A percentile compares a stretch with the other conserved stretches of the same genome.
These are phyloP conservation scores for Poterioochromonas sp. DNA, from an alignment of 352 stramenopile species.

Conservation along the genomic window DNA sequence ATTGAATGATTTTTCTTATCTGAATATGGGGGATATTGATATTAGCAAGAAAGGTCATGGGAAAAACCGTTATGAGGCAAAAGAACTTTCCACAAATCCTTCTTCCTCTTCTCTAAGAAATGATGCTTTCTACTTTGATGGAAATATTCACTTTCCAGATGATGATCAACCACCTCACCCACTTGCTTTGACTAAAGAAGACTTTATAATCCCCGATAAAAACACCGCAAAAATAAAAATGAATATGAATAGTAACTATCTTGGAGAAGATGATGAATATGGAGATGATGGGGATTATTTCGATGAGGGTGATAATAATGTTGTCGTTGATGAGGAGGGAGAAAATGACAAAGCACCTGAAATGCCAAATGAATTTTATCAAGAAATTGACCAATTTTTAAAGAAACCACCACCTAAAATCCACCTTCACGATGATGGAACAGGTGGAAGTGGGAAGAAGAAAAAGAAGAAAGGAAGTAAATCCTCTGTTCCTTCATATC, in stretches of 20 bases:
- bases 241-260: background rate
- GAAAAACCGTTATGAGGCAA: too few species aligned
- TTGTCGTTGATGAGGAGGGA: slow-evolving; percentile 22
- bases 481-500: background rate
- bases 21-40: too few species aligned
- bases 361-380: slow-evolving; percentile 37
- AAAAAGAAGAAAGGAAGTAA: slow-evolving; percentile 22
- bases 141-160: too few species aligned
- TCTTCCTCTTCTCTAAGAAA: too few species aligned
- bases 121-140: too few species aligned
- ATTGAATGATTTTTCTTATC: too few species aligned
- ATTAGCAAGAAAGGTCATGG: too few species aligned
- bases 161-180: too few species aligned
- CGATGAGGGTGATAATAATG: slow-evolving; percentile 19
- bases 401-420: slow-evolving; percentile 18
- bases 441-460: slow-evolving; percentile 17
- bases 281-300: background rate
- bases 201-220: too few species aligned
- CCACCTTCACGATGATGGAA: background rate
- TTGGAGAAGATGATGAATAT: slow-evolving; percentile 32
- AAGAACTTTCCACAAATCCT: too few species aligned
- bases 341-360: slow-evolving; percentile 16
- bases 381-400: slow-evolving; percentile 33
- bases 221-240: too few species aligned
- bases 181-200: too few species aligned